phyloP scores from a whole-genome alignment of 2,329 filamentous ascomycete genomes.

The Myriosclerotinia duriaeana region DNA sequence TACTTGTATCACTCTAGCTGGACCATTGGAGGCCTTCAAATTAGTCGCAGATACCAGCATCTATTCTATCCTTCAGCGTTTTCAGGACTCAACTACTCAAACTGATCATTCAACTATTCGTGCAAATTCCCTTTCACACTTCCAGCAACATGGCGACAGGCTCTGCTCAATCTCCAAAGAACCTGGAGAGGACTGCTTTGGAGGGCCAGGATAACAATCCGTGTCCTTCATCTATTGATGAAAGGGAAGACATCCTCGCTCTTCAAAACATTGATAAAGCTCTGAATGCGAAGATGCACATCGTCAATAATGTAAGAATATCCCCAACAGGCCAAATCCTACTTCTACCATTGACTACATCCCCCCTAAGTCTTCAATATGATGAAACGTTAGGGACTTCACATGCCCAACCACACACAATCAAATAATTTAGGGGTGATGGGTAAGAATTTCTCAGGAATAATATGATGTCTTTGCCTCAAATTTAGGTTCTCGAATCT shows the following conservation, averaged over 20 bases:
- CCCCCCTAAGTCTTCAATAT: conserved; percentile 6
- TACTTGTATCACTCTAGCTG: not conserved
- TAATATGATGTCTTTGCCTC: not conserved
- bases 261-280: conserved; percentile 60
- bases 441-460: not conserved
- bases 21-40: not conserved
- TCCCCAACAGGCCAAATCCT: conserved; percentile 13
- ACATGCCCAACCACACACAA: not conserved
- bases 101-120: not conserved
- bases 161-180: conserved; percentile 16
- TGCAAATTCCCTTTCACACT: not conserved
- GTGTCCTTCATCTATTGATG: conserved; percentile 24
- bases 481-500: not conserved
- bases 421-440: not conserved
- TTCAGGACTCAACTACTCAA: not conserved
- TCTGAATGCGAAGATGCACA: conserved; percentile 65
- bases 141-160: not conserved
- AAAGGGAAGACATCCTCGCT: conserved; percentile 51
- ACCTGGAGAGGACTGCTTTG: conserved; percentile 24
- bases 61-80: not conserved
- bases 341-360: not conserved
- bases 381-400: not conserved
- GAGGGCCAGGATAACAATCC: conserved; percentile 21
- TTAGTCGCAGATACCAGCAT: not conserved
- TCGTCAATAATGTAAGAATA: conserved; percentile 62